phyloP scores from a whole-genome alignment of 169 alveolate genomes.

The Plasmodium cynomolgi region DNA sequence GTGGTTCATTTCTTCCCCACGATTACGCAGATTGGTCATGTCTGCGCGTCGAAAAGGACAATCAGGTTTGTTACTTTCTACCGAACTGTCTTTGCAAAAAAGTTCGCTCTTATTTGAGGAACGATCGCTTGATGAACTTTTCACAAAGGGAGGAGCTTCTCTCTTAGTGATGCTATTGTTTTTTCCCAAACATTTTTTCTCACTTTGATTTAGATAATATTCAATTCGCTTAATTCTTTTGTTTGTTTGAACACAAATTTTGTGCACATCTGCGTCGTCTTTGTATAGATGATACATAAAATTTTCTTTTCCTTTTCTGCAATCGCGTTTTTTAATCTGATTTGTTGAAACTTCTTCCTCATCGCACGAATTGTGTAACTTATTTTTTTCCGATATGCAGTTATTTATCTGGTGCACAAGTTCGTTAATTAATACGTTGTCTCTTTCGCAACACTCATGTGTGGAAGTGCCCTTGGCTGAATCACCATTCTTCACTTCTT shows the following conservation, averaged over 20 bases:
- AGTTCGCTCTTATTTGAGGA: neutral
- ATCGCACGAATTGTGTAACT: constrained; percentile 1
- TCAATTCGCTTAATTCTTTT: constrained; percentile 23
- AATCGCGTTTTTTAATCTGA: neutral
- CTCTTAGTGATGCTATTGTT: neutral
- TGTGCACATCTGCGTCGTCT: constrained; percentile 1
- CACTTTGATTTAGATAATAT: constrained; percentile 4
- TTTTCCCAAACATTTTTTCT: neutral
- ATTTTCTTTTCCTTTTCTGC: neutral
- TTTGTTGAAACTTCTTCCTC: neutral
- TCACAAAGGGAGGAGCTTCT: neutral
- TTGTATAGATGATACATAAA: constrained; percentile 3
- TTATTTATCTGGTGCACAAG: constrained; percentile 2
- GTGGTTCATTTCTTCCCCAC: neutral
- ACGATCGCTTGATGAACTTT: neutral
- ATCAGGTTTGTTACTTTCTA: neutral
- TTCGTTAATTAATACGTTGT: constrained; percentile 6
- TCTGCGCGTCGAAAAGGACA: neutral
- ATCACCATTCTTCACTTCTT: neutral
- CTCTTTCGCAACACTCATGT: neutral
- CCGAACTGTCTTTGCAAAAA: neutral
- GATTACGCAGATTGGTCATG: neutral
- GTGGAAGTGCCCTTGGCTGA: neutral
- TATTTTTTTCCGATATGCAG: neutral
- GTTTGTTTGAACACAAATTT: constrained; percentile 24